Evolutionary conservation across 2,329 filamentous ascomycete species (phyloP), one percentile per base, ranked within the genome.

Genomic region (Geoglossum cookeanum): DNA sequence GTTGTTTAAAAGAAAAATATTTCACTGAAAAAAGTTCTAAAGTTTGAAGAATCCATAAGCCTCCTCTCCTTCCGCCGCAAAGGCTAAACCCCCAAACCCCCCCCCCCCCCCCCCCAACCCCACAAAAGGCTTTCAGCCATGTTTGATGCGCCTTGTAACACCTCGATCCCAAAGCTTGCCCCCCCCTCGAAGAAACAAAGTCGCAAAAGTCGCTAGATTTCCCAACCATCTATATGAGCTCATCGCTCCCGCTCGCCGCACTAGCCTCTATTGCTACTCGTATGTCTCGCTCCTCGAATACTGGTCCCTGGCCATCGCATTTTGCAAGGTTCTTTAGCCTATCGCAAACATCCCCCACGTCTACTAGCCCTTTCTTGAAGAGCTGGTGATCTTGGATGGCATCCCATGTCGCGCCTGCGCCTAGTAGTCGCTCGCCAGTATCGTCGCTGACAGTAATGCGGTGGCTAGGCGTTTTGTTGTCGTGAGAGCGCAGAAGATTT

Each of bases 261-360:
- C 88, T 91, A 64, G 84, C 78, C 68, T 87, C 79, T 61, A 97
- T 90, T 15, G 87, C 87, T 60, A 75, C 73, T 48, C 81, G 69
- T 15, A 97, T 83, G 49, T 80, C 79, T 29, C 77, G 72, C 68
- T 95, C 90, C 60, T 85, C 83, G 64, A 95, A 95, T 45, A 92
- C 89, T 1, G 90, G 90, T 0, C 90, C 85, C 66, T 88, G 84
- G 1, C 89, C 90, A 69, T 96, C 86, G 67, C 89, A 95, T 64
- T 83, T 80, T 17, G 87, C 86, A 64, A 79, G 72, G 17, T 77
- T 75, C 72, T 87, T 90, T 56, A 97, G 72, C 11, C 81, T 75
- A 65, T 92, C 85, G 67, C 84, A 89, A 35, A 96, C 85, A 66
- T 85, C 78, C 42, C 77, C 83, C 11, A 96, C 81, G 68, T 97